Base-by-base conservation (phyloP, 805 yeast genomes). In the Metschnikowia borealis region DNA sequence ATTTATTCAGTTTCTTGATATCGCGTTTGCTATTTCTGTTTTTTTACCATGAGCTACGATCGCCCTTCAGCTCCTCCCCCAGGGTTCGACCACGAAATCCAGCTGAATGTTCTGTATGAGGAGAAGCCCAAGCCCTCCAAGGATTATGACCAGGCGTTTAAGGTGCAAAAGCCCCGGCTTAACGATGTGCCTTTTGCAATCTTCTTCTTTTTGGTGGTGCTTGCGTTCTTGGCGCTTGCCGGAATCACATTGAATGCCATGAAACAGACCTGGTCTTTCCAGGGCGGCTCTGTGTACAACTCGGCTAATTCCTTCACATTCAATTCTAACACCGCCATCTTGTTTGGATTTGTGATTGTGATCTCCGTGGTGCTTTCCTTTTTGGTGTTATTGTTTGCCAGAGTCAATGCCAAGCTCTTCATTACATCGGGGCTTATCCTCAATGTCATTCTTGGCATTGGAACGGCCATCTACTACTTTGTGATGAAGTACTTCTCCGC, bases 121-220 rank as follows among this genome's bases (percentile, higher is more conserved):
- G 74, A 70, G 42, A 66, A 68, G 45, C 78, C 78, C 1, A 49
- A 54, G 29, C 62, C 61, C 17, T 62, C 70, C n/a, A 58, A 62
- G 20, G 55, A 68, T 33, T 89, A 83, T 62, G 87, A 83, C 32
- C 82, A 87, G 44, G 79, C 85, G 1, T 89, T 89, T 66, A 80
- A 82, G 54, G 75, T 87, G 29, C 78, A 75, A 32, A 68, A 68
- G 48, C 89, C 90, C 1, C 78, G 70, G 51, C 80, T 74, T 68
- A 83, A 89, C 60, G 96, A 89, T 65, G 78, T 84, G 78, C 81
- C 85, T 0, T 85, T 86, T 62, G 77, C 87, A 0, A 54, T 85
- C 7, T 75, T 88, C 48, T 67, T 74, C 48, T 57, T 69, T 15
- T 51, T 62, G 6, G 69, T 77, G 23, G 71, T 82, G 2, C 79